Base-by-base conservation (phyloP, 2,329 filamentous ascomycete species). In the Corinectria fuckeliana region DNA sequence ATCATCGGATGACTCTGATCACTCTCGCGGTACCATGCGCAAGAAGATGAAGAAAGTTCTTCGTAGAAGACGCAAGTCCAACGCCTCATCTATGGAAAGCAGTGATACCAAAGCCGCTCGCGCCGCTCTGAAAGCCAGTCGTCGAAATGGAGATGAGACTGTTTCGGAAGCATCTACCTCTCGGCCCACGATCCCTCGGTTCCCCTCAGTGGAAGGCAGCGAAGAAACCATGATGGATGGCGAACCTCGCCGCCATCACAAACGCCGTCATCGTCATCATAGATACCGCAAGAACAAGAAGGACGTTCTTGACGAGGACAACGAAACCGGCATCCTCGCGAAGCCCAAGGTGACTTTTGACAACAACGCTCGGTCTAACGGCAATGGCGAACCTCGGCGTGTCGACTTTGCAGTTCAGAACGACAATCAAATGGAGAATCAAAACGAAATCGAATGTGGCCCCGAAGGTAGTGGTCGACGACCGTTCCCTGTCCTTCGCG, bases 21-120 rank as follows among this genome's bases (percentile, higher is more conserved):
- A 75, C 21, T 85, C 83, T 7, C 75, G 77, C 10, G 80, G 82
- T 47, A 92, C 89, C 1, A 91, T 92, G 13, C 87, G 89, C 2
- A 91, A 90, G 71, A 87, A 87, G 56, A 86, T 96, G 74, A 92
- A 88, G 75, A 84, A 90, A 66, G 91, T 90, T 21, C 88, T 96
- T 68, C 89, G 88, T 59, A 82, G 84, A 45, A 83, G 88, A 52
- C 88, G 91, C 75, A 96, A 94, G 81, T 93, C 90, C 0, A 94
- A 89, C 66, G 81, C 84, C 30, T 87, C 87, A 69, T 93, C 88
- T 21, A 85, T 85, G 60, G 89, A 91, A 13, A 86, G 82, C 13
- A 62, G 61, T 28, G 72, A 76, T 21, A 60, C 62, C 5, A 71
- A 69, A 28, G 65, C 63, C 7, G 77, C 73, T 10, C 76, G 77